Percentiles rank a stretch among this genome's conserved stretches.
phyloP scores from a whole-genome alignment of 768 basidiomycete species.

The Naematelia encephala region DNA sequence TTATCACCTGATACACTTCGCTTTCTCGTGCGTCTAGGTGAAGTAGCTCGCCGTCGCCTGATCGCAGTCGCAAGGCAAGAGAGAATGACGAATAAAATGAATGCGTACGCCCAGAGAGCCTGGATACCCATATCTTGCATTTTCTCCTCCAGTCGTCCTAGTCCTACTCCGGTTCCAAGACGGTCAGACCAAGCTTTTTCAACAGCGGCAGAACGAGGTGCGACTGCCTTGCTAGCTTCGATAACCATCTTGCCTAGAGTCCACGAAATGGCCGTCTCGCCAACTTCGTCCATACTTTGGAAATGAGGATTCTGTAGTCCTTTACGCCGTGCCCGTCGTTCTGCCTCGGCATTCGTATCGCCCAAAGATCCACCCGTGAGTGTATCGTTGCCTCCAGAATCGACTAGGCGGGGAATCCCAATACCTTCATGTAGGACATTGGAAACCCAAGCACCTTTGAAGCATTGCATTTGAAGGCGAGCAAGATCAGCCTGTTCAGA shows the following conservation, averaged over 20 bases:
- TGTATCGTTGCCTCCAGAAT: slow-evolving; percentile 73
- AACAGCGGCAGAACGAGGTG: slow-evolving; percentile 16
- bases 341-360: slow-evolving; percentile 61
- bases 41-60: slow-evolving; percentile 18
- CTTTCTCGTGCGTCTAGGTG: slow-evolving; percentile 16
- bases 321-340: slow-evolving; percentile 72
- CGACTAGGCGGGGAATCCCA: slow-evolving; percentile 85
- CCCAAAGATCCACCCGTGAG: slow-evolving; percentile 54
- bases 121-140: slow-evolving; percentile 38
- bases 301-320: slow-evolving; percentile 68
- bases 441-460: slow-evolving; percentile 97
- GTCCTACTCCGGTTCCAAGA: slow-evolving; percentile 11
- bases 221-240: slow-evolving; percentile 66
- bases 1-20: slow-evolving; percentile 23
- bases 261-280: slow-evolving; percentile 93
- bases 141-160: slow-evolving; percentile 15
- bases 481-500: slow-evolving; percentile 66
- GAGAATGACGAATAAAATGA: slow-evolving; percentile 26
- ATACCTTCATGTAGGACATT: slow-evolving; percentile 96
- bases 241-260: slow-evolving; percentile 98
- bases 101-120: slow-evolving; percentile 40
- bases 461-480: slow-evolving; percentile 93
- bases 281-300: slow-evolving; percentile 87
- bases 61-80: slow-evolving; percentile 26
- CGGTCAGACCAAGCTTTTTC: slow-evolving; percentile 25